Evolutionary conservation across 306 rosid genomes (phyloP).

Genomic region (Geum urbanum): DNA sequence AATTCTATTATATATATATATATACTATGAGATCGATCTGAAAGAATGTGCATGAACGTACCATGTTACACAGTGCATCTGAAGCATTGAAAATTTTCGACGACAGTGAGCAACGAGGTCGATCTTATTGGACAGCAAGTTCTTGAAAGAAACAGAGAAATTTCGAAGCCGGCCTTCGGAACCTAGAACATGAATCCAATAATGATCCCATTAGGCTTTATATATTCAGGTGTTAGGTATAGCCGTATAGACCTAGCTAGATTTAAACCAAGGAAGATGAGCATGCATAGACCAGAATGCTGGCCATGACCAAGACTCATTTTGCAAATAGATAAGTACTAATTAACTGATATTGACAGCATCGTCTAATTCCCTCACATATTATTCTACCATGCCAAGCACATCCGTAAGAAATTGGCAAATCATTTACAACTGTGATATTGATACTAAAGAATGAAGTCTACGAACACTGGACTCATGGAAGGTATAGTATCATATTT

Average conservation of each 20-base stretch:
- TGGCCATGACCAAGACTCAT: neutral
- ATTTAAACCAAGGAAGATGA: conserved; percentile 10
- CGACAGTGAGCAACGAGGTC: conserved; percentile 19
- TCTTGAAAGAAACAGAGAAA: conserved; percentile 13
- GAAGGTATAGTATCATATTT: too few species aligned
- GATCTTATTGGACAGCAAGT: conserved; percentile 21
- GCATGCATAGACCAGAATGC: neutral
- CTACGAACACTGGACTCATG: too few species aligned
- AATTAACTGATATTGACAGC: conserved; percentile 6
- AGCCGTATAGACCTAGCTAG: neutral
- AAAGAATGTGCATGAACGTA: neutral
- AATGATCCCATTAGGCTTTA: conserved; percentile 23
- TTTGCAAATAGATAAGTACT: neutral
- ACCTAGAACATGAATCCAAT: conserved; percentile 17
- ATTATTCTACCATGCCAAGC: neutral
- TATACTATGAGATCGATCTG: neutral
- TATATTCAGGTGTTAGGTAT: conserved; percentile 26
- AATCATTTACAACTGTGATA: too few species aligned
- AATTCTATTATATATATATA: neutral
- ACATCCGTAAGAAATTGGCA: too few species aligned
- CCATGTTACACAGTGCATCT: neutral
- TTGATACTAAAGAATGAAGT: too few species aligned
- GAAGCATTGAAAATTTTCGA: neutral
- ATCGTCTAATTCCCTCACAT: neutral
- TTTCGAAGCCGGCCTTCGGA: conserved; percentile 30